A percentile compares a stretch with the other conserved stretches of the same genome.
These are phyloP conservation scores for Microbotryum lychnidis-dioicae DNA, from an alignment of 1,284 basidiomycete species.

Conservation along the genomic window DNA sequence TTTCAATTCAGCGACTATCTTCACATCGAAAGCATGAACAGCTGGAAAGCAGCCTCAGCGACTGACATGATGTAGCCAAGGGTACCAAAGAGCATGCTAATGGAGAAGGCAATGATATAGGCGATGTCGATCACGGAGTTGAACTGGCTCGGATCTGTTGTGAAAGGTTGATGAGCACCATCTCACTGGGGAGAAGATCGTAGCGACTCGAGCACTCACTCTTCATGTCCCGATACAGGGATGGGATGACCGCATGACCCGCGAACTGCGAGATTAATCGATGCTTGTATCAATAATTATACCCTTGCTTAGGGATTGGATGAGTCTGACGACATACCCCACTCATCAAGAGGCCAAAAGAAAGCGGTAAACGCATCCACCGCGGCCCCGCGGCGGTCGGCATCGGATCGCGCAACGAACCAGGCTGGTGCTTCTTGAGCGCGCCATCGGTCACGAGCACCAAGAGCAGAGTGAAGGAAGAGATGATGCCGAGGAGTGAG, in stretches of 20 bases:
- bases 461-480: conserved; percentile 64
- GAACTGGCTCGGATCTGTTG: conserved; percentile 64
- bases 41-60: background rate
- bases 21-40: background rate
- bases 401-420: conserved; percentile 69
- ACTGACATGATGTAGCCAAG: conserved; percentile 74
- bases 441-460: conserved; percentile 81
- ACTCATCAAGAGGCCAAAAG: conserved; percentile 89
- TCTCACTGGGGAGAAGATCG: background rate
- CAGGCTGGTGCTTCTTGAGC: conserved; percentile 66
- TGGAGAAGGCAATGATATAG: conserved; percentile 69
- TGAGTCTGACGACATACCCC: conserved; percentile 52
- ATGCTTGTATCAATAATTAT: background rate
- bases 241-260: conserved; percentile 87
- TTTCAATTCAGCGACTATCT: conserved; percentile 1
- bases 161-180: background rate
- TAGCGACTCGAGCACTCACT: conserved; percentile 4
- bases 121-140: conserved; percentile 74
- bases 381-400: conserved; percentile 58
- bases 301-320: background rate
- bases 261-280: conserved; percentile 54
- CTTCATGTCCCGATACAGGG: conserved; percentile 77
- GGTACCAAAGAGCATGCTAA: conserved; percentile 72
- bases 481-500: conserved; percentile 69
- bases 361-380: conserved; percentile 48